Evolutionary conservation across 2,329 filamentous ascomycete species (phyloP).

Genomic region (Botrytis galanthina): DNA sequence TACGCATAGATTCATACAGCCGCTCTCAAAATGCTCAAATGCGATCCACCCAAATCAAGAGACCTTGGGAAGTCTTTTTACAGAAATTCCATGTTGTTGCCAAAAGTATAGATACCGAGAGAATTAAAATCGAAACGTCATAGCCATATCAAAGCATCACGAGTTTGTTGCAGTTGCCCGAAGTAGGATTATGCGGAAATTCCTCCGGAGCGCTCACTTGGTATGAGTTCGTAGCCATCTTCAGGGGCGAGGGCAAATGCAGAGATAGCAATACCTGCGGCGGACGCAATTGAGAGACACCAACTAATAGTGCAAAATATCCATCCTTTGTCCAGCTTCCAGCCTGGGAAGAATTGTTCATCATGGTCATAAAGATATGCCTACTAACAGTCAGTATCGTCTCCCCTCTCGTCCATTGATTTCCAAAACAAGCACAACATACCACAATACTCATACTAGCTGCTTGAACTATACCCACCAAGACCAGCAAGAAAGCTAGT

Average conservation of each 20-base stretch:
- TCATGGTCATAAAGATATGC: conserved; percentile 82
- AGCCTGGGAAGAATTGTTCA: conserved; percentile 78
- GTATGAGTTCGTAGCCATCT: conserved; percentile 81
- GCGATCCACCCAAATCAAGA: neutral
- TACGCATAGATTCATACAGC: conserved; percentile 19
- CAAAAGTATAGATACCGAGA: neutral
- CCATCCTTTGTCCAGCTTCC: conserved; percentile 78
- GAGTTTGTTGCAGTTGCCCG: neutral
- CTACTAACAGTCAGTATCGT: conserved; percentile 45
- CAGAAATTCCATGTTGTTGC: neutral
- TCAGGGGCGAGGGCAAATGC: conserved; percentile 72
- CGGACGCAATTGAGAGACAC: conserved; percentile 51
- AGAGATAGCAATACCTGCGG: conserved; percentile 61
- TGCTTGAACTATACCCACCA: conserved; percentile 68
- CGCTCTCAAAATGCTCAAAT: conserved; percentile 9
- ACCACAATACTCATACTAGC: conserved; percentile 82
- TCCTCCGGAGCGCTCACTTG: conserved; percentile 37
- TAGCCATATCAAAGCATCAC: neutral
- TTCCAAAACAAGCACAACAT: conserved; percentile 42
- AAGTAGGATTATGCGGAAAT: neutral
- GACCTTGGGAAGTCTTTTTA: neutral
- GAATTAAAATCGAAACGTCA: neutral
- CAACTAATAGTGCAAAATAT: conserved; percentile 63
- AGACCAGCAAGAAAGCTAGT: conserved; percentile 61
- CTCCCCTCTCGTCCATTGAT: neutral